Base-by-base conservation (phyloP, 2,329 filamentous ascomycete genomes). In the Neophaeococcomyces aloes region DNA sequence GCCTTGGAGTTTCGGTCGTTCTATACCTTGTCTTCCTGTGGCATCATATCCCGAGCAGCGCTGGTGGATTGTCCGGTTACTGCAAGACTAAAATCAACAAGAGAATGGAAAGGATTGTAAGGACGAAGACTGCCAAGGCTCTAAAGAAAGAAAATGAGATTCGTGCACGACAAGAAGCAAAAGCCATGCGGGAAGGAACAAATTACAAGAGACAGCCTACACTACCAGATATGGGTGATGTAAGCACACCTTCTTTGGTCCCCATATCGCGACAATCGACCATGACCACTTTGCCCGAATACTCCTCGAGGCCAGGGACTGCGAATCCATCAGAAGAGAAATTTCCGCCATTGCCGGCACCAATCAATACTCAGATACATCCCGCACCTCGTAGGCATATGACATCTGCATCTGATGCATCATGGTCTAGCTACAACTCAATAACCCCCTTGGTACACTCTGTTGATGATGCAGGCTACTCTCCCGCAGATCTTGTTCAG, bases 1-100 rank as follows among this genome's bases (percentile, higher is more conserved):
- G 68, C 45, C 71, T 96, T 39, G 66, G 89, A n/a, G 59, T 84
- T 7, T 86, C 85, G 0, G 68, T 79, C 17, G 56, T 93, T 1
- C 79, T 94, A 48, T 96, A 94, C 64, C 63, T 94, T 29, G 76
- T 86, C 56, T 98, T 94, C 62, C 73, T 98, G 4, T 94, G 84
- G 76, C 84, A 91, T 63, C 91, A 89, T 65, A 89, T 98, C 48
- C 87, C 88, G 1, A 75, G 75, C 29, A 71, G 78, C 8, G 87
- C 95, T 57, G 86, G 86, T 4, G 81, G 83, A 6, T 71, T 98
- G 23, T 78, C 78, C 4, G 79, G 80, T 19, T 98, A 94, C 66
- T 96, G 91, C 61, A 82, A 85, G 49, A 81, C 87, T 35, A 96
- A 96, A 68, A 81, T 94, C 60, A 93, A 94, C 65, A 81, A 78